Evolutionary conservation across 2,329 filamentous ascomycete genomes (phyloP).

Genomic region (Raffaelea arxii): DNA sequence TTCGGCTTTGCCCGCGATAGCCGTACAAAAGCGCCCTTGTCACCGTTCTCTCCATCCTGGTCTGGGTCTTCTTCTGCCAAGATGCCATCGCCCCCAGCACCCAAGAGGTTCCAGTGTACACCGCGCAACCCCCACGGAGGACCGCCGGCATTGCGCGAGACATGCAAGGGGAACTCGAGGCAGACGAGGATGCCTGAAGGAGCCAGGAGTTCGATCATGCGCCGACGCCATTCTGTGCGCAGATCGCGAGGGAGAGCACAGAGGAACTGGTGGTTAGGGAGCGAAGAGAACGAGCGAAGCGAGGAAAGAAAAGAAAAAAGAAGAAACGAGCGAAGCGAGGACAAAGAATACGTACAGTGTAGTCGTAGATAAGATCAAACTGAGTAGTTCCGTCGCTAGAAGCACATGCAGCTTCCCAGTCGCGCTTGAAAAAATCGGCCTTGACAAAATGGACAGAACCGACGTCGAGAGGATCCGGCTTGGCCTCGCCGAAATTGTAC

Average conservation of each 20-base stretch:
- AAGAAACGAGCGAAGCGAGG: background rate
- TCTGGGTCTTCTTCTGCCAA: background rate
- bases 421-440: conserved; percentile 42
- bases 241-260: conserved; percentile 19
- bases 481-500: conserved; percentile 6
- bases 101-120: conserved; percentile 24
- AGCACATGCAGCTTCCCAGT: conserved; percentile 10
- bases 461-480: background rate
- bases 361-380: conserved; percentile 37
- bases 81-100: conserved; percentile 17
- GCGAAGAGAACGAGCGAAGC: too few relatives aligned
- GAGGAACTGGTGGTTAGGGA: conserved; percentile 17
- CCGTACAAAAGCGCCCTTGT: background rate
- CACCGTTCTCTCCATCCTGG: background rate
- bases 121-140: conserved; percentile 28
- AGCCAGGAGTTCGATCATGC: conserved; percentile 21
- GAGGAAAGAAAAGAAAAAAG: too few relatives aligned
- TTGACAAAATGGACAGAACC: conserved; percentile 32
- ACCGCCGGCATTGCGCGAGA: conserved; percentile 19
- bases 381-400: conserved; percentile 12
- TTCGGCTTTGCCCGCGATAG: background rate
- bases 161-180: conserved; percentile 30
- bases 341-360: conserved; percentile 22
- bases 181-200: conserved; percentile 24
- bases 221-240: conserved; percentile 17